Base-by-base conservation (phyloP, 768 basidiomycete species). In the Agaricus bisporus region DNA sequence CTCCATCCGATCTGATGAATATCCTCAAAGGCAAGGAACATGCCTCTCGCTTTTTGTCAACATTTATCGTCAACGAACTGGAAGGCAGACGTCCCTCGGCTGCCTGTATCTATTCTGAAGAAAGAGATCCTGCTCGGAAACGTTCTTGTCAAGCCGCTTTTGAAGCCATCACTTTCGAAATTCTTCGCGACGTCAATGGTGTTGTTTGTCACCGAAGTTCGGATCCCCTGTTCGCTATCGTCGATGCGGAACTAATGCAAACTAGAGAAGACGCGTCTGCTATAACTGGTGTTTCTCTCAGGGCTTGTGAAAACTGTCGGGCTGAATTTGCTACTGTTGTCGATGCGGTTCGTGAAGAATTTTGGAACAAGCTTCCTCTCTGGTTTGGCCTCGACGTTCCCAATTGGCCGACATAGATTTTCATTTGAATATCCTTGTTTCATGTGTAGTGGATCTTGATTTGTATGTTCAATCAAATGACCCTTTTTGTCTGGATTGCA, bases 1-100 rank as follows among this genome's bases (percentile, higher is more conserved):
- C 78, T 14, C 71, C 76, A 52, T 64, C 65, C 39, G 85, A 88
- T 61, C 74, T 90, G 15, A 69, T 84, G 58, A 73, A 64, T 42
- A 73, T 84, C 38, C 73, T 88, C 8, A 80, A 77, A 54, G 88
- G 88, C 8, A 82, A 86, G 50, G 87, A 90, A 68, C 79, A 84
- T 49, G 77, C 80, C 10, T 82, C 85, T 9, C 82, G 86, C 41
- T 89, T 81, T 67, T 78, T 90, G 49, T 88, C 87, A 10, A 85
- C 83, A 8, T 90, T 90, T 64, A 79, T 90, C 60, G 82, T 84
- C 49, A 83, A 82, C 61, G 79, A 88, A 56, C 74, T 89, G 18
- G 87, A 89, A 69, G 81, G 82, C 44, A 74, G 88, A 56, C 64
- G 74, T 36, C 71, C 81, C 15, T 77, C 80, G 12, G 37, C 62